A percentile compares a stretch with the other conserved stretches of the same genome.
phyloP scores from a whole-genome alignment of 2,329 filamentous ascomycete genomes.

The Botrytis deweyae region DNA sequence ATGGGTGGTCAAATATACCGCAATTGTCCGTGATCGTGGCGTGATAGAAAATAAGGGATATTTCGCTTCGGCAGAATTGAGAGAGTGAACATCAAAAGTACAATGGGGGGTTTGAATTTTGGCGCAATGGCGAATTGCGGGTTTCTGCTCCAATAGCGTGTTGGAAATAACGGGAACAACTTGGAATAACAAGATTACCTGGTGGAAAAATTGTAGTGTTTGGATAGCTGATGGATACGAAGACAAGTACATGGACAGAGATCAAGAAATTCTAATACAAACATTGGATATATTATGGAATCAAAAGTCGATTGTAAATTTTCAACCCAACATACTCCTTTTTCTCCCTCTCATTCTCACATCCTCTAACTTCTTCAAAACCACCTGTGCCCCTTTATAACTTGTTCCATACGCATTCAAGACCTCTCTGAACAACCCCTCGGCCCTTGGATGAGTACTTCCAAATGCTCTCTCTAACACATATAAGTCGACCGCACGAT shows the following conservation, averaged over 20 bases:
- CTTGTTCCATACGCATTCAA: conserved; percentile 70
- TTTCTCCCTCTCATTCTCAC: conserved; percentile 93
- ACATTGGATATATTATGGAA: not conserved
- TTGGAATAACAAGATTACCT: not conserved
- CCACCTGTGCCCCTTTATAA: conserved; percentile 72
- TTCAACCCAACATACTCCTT: conserved; percentile 89
- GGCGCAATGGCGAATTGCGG: not conserved
- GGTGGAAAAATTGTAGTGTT: not conserved
- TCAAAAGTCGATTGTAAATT: conserved; percentile 16
- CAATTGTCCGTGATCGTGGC: conserved; percentile 87
- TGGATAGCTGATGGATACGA: not conserved
- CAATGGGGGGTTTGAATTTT: not conserved
- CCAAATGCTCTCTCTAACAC: conserved; percentile 92
- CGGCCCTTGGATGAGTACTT: conserved; percentile 87
- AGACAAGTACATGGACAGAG: not conserved
- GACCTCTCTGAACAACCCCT: conserved; percentile 71
- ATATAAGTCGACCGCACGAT: conserved; percentile 93
- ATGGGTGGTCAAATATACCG: conserved; percentile 98
- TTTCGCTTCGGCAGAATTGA: conserved; percentile 80
- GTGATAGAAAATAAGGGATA: conserved; percentile 99
- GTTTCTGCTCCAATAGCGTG: not conserved
- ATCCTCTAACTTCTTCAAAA: conserved; percentile 82
- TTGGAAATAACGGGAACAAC: not conserved
- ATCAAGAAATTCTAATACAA: not conserved
- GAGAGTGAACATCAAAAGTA: conserved; percentile 38